A percentile compares a stretch with the other conserved stretches of the same genome.
Evolutionary conservation across 1,284 basidiomycete species (phyloP).

Genomic region (Cutaneotrichosporon spelunceum): DNA sequence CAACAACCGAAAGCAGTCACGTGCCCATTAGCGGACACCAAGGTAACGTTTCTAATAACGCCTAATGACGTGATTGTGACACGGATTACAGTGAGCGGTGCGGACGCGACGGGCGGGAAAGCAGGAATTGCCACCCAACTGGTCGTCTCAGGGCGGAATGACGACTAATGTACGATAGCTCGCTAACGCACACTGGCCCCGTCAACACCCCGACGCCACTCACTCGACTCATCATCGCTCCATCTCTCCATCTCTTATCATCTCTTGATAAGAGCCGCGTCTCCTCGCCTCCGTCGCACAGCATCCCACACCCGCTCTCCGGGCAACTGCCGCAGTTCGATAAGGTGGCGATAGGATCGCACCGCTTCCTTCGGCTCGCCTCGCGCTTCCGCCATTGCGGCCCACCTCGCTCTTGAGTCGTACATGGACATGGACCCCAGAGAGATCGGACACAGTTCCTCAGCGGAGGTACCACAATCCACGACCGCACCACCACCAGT

Average conservation of each 20-base stretch:
- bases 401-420: not conserved
- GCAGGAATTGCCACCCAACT: no score
- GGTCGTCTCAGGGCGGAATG: no score
- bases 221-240: not conserved
- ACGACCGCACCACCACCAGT: not conserved
- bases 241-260: not conserved
- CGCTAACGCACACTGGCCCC: no score
- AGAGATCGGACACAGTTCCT: not conserved
- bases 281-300: not conserved
- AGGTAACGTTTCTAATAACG: no score
- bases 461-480: not conserved
- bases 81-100: no score
- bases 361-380: not conserved
- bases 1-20: slow-evolving; percentile 13
- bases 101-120: no score
- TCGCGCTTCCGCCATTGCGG: not conserved
- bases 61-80: no score
- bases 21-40: not conserved
- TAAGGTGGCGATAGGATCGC: no score
- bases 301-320: not conserved
- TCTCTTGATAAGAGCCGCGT: not conserved
- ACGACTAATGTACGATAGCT: no score
- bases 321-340: not conserved
- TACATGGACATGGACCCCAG: not conserved
- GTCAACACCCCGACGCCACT: not conserved